Evolutionary conservation across 2,329 filamentous ascomycete genomes (phyloP), one percentile per base, ranked within the genome.

Genomic region (Sporothrix globosa): DNA sequence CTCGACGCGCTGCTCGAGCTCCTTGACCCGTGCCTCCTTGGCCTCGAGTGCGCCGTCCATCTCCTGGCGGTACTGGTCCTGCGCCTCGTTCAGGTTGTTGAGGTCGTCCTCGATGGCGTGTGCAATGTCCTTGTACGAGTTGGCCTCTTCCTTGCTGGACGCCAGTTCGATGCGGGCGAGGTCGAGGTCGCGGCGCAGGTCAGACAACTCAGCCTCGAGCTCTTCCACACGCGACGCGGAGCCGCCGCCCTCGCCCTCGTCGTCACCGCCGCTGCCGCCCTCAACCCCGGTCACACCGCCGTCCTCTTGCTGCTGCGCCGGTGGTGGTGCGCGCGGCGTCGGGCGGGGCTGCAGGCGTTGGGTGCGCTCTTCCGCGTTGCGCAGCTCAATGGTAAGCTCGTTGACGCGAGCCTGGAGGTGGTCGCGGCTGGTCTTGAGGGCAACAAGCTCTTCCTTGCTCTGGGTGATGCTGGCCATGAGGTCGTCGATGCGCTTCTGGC

Each of bases 401-500:
- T 97, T 92, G 3, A 97, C 92, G 70, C 94, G 88, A 46, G 90
- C 88, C 79, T 98, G 94, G 1, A 99, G 85, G 78, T 97, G 92
- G 78, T 98, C 95, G 63, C 91, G 89, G 61, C 89, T 92, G 1
- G 95, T 97, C 83, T 97, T 97, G 30, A 90, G 88, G 34, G 90
- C 90, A 60, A 96, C 88, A 67, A 97, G 87, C 75, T 97, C 93
- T 79, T 98, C 94, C 58, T 95, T 92, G 67, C 90, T 88, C 72
- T 93, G 88, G 74, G 92, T 86, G 53, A 97, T 83, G 75, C 88
- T 95, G 44, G 90, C 85, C 73, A 95, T 91, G 60, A 99, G 87
- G 76, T 98, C 95, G 74, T 99, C 95, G 72, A 98, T 96, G 67
- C 94, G 89, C 80, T 93, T 96, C 78, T 97, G 93, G 67, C 87